phyloP scores from a whole-genome alignment of 139 green algal species.

The Coelastrella sp. region DNA sequence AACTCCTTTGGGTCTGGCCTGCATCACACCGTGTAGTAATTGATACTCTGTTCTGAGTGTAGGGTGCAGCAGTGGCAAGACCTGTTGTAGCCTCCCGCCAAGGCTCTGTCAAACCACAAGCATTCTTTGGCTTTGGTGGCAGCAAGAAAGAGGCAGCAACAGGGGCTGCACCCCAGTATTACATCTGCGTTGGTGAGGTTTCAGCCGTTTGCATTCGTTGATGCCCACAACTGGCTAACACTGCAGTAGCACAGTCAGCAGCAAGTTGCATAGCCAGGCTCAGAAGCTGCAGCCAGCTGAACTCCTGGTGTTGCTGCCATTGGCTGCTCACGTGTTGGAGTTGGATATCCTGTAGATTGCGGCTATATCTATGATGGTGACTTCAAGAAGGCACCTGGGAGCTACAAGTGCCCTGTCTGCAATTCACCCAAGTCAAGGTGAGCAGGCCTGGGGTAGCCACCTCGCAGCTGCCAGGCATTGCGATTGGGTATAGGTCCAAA shows the following conservation, averaged over 20 bases:
- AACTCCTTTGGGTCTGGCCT: no score
- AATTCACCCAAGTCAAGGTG: constrained; percentile 50
- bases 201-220: no score
- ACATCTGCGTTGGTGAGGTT: constrained; percentile 48
- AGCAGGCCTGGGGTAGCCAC: background rate
- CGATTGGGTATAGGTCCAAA: background rate
- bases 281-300: no score
- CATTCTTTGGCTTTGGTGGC: constrained; percentile 54
- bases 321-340: background rate
- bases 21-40: no score
- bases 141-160: constrained; percentile 30
- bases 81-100: constrained; percentile 6
- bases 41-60: background rate
- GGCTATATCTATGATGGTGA: constrained; percentile 56
- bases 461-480: background rate
- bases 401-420: constrained; percentile 43
- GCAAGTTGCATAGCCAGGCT: no score
- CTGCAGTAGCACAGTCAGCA: no score
- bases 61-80: background rate
- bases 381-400: constrained; percentile 45
- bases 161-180: constrained; percentile 36
- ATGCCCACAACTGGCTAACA: no score
- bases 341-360: constrained; percentile 5
- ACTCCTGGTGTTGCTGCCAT: background rate
- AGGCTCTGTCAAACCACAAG: constrained; percentile 33